Evolutionary conservation across 2,329 filamentous ascomycete genomes (phyloP).

Genomic region (Onygenales sp.): DNA sequence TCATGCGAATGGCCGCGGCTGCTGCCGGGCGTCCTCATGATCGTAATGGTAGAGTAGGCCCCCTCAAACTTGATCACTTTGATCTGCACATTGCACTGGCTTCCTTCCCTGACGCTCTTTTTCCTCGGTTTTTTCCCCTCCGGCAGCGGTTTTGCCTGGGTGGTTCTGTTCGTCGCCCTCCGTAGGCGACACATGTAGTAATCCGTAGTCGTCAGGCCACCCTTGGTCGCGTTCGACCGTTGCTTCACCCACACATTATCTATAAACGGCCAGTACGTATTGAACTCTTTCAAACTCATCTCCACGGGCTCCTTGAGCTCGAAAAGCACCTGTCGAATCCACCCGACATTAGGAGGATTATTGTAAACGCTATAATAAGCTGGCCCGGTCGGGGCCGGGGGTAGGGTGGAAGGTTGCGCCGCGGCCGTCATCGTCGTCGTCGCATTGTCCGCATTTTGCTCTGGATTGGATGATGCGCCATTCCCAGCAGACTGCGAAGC

Average conservation of each 20-base stretch:
- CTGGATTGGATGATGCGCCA: not conserved
- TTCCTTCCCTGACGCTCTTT: constrained; percentile 36
- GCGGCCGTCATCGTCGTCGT: not conserved
- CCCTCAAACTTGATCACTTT: constrained; percentile 38
- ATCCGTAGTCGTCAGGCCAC: constrained; percentile 34
- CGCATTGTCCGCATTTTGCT: not conserved
- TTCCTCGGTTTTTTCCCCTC: constrained; percentile 38
- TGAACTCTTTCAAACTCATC: constrained; percentile 36
- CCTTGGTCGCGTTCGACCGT: constrained; percentile 32
- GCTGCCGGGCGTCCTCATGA: constrained; percentile 32
- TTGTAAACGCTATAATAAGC: constrained; percentile 24
- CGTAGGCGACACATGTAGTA: constrained; percentile 40
- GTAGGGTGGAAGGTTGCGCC: not conserved
- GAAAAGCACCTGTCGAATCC: constrained; percentile 35
- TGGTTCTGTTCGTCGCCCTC: constrained; percentile 28
- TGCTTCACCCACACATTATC: constrained; percentile 44
- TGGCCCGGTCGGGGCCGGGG: constrained; percentile 2
- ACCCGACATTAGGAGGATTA: constrained; percentile 34
- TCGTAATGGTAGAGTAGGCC: constrained; percentile 33
- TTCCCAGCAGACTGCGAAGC: not conserved
- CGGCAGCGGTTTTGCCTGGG: constrained; percentile 31
- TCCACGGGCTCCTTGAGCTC: constrained; percentile 38
- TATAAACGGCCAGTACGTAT: constrained; percentile 40
- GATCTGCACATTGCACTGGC: constrained; percentile 39
- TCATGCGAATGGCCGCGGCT: constrained; percentile 35